These are phyloP conservation scores for Aspergillus arachidicola DNA, from an alignment of 2,329 filamentous ascomycete genomes.

Conservation along the genomic window DNA sequence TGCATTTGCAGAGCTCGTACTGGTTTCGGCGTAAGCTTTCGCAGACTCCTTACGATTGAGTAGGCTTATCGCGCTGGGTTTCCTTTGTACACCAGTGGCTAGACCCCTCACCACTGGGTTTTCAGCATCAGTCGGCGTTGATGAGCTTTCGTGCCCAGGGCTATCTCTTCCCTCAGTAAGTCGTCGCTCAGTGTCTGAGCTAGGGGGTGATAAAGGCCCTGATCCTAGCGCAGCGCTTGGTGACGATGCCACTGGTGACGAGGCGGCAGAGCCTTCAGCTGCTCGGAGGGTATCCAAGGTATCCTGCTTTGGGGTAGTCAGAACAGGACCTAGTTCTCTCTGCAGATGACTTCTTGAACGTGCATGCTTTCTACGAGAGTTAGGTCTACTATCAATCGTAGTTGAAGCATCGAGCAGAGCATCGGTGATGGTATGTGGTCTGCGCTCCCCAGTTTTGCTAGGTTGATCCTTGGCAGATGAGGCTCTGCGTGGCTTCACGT, in stretches of 20 bases:
- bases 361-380: slow-evolving; percentile 48
- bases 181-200: slow-evolving; percentile 37
- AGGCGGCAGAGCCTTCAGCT: slow-evolving; percentile 28
- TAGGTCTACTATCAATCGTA: slow-evolving; percentile 70
- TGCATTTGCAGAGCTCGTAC: slow-evolving; percentile 64
- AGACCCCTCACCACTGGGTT: slow-evolving; percentile 32
- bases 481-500: slow-evolving; percentile 47
- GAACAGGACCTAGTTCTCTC: slow-evolving; percentile 29
- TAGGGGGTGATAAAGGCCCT: slow-evolving; percentile 36
- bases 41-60: slow-evolving; percentile 59
- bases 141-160: slow-evolving; percentile 33
- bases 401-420: slow-evolving; percentile 89
- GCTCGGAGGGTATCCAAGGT: slow-evolving; percentile 25
- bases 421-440: slow-evolving; percentile 80
- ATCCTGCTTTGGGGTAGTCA: slow-evolving; percentile 21
- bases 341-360: slow-evolving; percentile 45
- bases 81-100: slow-evolving; percentile 36
- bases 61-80: slow-evolving; percentile 61
- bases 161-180: slow-evolving; percentile 29
- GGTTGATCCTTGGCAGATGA: slow-evolving; percentile 30
- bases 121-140: slow-evolving; percentile 34
- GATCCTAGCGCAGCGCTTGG: slow-evolving; percentile 35
- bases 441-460: slow-evolving; percentile 41
- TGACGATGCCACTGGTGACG: slow-evolving; percentile 42
- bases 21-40: slow-evolving; percentile 67